Evolutionary conservation across 768 basidiomycete species (phyloP), one percentile per base, ranked within the genome.

Genomic region (Serpula lacrymans): DNA sequence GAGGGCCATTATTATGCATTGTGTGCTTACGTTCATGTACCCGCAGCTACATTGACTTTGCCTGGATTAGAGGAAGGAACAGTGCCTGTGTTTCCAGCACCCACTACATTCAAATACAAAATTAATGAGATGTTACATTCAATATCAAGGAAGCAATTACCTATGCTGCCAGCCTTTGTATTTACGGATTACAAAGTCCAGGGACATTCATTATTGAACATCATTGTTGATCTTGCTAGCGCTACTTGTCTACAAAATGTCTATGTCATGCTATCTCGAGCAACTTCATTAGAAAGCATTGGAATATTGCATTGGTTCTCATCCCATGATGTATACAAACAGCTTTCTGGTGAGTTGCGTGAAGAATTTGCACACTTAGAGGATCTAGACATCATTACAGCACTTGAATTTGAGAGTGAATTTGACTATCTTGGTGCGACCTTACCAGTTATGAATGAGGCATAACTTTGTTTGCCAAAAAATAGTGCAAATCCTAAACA

Each of bases 261-360:
- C 1, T 62, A 62, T 38, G 60, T 62, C 2, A 62, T 62, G 60
- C 39, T 62, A 3, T 62, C 60, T 1, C 14, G 58, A 14, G 55
- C 58, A 1, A 52, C 40, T 14, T 41, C 37, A 2, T 20, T 62
- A 7, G 16, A 44, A 9, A 55, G 57, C 0, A 14, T 62, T 2
- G 42, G 47, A 9, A 51, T 62, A 4, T 22, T 62, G 6, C 16
- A 55, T 3, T 43, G 42, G 30, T 62, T 62, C 39, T 29, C 46
- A 25, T 41, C 44, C 25, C n/a, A n/a, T n/a, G n/a, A n/a, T n/a
- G n/a, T n/a, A n/a, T n/a, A n/a, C n/a, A n/a, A n/a, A n/a, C n/a
- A n/a, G n/a, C n/a, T n/a, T n/a, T n/a, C n/a, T n/a, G n/a, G n/a
- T n/a, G n/a, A n/a, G n/a, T n/a, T n/a, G n/a, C n/a, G n/a, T n/a